Evolutionary conservation across 108 stramenopile species (phyloP).

Genomic region (Cyclotella cryptica): DNA sequence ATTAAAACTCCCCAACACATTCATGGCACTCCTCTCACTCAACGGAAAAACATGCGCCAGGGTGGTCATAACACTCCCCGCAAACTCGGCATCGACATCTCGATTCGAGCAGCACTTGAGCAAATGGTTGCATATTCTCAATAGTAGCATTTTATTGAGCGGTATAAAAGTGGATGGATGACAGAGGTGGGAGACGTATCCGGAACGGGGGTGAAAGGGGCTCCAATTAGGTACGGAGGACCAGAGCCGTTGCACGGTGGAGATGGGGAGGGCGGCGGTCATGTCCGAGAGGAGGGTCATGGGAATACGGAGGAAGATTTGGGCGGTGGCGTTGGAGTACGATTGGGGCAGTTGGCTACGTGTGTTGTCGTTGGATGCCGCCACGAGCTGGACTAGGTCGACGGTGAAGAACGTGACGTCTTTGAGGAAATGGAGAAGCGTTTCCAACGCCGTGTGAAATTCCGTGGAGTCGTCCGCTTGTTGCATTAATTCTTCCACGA

Average conservation of each 20-base stretch:
- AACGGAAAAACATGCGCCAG: conserved; percentile 71
- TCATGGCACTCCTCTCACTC: conserved; percentile 76
- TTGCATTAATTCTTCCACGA: conserved; percentile 23
- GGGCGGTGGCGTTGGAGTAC: background rate
- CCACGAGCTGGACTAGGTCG: conserved; percentile 16
- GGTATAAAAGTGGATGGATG: conserved; percentile 30
- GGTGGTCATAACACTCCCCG: conserved; percentile 67
- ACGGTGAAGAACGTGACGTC: conserved; percentile 38
- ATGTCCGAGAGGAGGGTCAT: conserved; percentile 2
- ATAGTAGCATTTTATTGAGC: conserved; percentile 52
- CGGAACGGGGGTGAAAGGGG: conserved; percentile 26
- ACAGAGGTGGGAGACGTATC: conserved; percentile 53
- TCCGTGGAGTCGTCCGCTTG: background rate
- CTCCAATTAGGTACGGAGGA: conserved; percentile 27
- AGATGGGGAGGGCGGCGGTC: conserved; percentile 1
- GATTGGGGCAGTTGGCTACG: background rate
- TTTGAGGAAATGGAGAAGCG: conserved; percentile 26
- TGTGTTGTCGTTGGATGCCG: background rate
- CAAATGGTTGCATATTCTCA: conserved; percentile 72
- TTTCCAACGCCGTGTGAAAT: background rate
- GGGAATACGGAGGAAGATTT: background rate
- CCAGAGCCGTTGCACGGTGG: conserved; percentile 7
- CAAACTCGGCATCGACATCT: conserved; percentile 55
- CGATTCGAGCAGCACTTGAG: conserved; percentile 41
- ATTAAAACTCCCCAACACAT: conserved; percentile 75